Conservation (phyloP, 768 basidiomycete species). For the Mycena epipterygia region DNA sequence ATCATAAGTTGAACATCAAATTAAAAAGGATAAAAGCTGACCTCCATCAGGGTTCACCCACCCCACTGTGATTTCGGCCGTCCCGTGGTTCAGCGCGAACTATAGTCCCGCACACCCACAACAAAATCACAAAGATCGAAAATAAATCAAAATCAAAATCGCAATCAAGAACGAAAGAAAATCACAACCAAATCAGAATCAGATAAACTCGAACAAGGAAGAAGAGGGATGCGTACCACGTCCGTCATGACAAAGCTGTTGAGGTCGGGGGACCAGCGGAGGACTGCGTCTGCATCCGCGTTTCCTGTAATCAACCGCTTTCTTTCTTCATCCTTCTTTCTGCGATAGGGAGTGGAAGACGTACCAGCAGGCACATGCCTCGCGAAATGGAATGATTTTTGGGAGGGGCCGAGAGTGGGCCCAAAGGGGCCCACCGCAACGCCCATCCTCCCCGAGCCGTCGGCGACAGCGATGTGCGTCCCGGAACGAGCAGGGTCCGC, state of each 20-base stretch:
- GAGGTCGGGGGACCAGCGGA: slow-evolving; percentile 18
- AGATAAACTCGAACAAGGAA: background rate
- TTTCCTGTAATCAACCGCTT: background rate
- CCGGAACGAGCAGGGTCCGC: slow-evolving; percentile 11
- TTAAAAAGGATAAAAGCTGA: background rate
- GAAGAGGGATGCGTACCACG: slow-evolving; percentile 26
- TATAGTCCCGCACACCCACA: too few species aligned
- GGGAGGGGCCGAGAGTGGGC: slow-evolving; percentile 3
- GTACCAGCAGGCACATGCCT: background rate
- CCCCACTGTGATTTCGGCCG: slow-evolving; percentile 37
- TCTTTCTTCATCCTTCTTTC: too few species aligned
- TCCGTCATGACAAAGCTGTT: slow-evolving; percentile 35
- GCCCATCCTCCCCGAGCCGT: background rate
- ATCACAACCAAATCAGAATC: background rate
- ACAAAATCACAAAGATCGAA: too few species aligned
- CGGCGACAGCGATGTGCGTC: slow-evolving; percentile 33
- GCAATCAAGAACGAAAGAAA: too few species aligned
- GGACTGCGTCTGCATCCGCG: background rate
- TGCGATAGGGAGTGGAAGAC: background rate
- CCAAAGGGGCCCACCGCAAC: slow-evolving; percentile 27
- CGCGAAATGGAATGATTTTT: slow-evolving; percentile 16
- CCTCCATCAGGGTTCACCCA: slow-evolving; percentile 42
- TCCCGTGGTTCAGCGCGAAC: slow-evolving; percentile 35
- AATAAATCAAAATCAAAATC: too few species aligned
- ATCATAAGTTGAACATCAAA: background rate